Base-by-base conservation (phyloP, 192 early-diverging fungal genomes). In the Funneliformis geosporum region DNA sequence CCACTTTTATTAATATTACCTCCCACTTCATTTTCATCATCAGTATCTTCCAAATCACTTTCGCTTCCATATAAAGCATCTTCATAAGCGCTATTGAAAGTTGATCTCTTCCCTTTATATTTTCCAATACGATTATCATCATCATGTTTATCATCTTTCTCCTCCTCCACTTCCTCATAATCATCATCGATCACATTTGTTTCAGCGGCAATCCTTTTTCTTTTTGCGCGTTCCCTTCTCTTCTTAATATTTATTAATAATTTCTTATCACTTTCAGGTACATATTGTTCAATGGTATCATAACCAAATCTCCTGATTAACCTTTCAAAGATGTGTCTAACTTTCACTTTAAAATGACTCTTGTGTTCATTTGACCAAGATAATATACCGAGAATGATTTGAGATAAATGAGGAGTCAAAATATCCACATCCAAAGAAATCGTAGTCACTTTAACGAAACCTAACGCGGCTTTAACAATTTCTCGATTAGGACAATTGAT, bases 161-260 rank as follows among this genome's bases (percentile, higher is more conserved):
- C 80, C 2, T 83, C 83, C 3, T 84, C 85, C 47, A 79, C 85
- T 18, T 87, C 82, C 1, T 82, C 85, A 5, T 85, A 84, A 50
- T 78, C 83, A 27, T 83, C 81, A 55, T 55, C 76, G 27, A 84
- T 83, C 69, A 80, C 80, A 23, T 64, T 83, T 43, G 84, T 79
- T 72, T 81, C 50, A 4, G 16, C 87, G 44, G 80, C 81, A 50
- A 82, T 84, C 87, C 91, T 94, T 76, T 87, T 90, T 44, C 92
- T 91, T 90, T 98, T 96, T 40, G 92, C 85, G 44, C 94, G 88
- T 81, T 95, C 92, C 76, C 93, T 90, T 64, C 94, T 90, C 85
- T 98, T 98, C 75, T 92, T 90, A 85, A 99, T 99, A 83, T 98
- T 99, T 74, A 85, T 73, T 60, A 99, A 87, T 18, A 99, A 84